phyloP scores from a whole-genome alignment of 2,329 filamentous ascomycete genomes.

The Cladosporium cucumerinum region DNA sequence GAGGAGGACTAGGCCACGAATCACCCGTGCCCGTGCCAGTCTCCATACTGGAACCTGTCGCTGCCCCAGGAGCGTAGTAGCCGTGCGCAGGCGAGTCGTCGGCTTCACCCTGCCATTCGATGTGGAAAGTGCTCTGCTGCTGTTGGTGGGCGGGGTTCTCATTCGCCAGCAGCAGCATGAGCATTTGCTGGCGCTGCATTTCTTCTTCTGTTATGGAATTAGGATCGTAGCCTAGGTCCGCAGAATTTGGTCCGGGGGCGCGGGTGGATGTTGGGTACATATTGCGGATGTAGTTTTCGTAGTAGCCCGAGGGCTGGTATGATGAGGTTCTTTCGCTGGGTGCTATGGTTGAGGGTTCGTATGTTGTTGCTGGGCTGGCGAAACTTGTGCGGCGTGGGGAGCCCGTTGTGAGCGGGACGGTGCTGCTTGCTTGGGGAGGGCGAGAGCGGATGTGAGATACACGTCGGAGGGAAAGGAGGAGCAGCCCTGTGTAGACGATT shows the following conservation, averaged over 20 bases:
- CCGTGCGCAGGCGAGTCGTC: constrained; percentile 17
- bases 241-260: constrained; percentile 19
- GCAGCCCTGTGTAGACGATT: constrained; percentile 41
- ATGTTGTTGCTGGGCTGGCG: constrained; percentile 2
- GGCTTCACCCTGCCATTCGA: constrained; percentile 20
- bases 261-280: constrained; percentile 42
- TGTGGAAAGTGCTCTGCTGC: constrained; percentile 18
- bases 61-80: constrained; percentile 28
- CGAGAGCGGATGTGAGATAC: constrained; percentile 17
- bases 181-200: constrained; percentile 49
- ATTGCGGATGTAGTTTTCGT: constrained; percentile 45
- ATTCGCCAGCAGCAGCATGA: constrained; percentile 41
- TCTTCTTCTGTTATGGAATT: constrained; percentile 46
- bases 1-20: constrained; percentile 13
- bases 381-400: background rate
- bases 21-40: constrained; percentile 18
- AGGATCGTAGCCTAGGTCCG: constrained; percentile 28
- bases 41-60: background rate
- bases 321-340: constrained; percentile 17
- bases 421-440: constrained; percentile 4
- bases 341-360: constrained; percentile 14
- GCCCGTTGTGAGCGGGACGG: background rate
- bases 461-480: constrained; percentile 30
- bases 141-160: constrained; percentile 31
- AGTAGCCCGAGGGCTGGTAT: constrained; percentile 40